These are phyloP conservation scores for Penicillium sp. DNA, from an alignment of 2,329 filamentous ascomycete species.

Conservation along the genomic window DNA sequence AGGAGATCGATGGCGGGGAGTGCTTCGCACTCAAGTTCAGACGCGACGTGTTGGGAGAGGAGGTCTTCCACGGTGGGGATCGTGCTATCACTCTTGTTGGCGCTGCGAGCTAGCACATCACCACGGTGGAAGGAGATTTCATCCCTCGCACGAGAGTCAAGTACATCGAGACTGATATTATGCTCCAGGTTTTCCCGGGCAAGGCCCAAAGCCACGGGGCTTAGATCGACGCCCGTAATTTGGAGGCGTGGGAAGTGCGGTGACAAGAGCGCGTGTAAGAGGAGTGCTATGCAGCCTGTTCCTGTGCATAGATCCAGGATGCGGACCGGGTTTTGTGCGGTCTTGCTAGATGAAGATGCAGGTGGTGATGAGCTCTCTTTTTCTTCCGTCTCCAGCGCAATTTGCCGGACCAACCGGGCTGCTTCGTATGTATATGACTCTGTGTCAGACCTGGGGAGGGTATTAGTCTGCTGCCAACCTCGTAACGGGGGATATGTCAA, in stretches of 20 bases:
- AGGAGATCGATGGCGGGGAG: constrained; percentile 62
- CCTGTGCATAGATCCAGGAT: constrained; percentile 89
- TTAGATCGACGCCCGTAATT: constrained; percentile 75
- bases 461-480: neutral
- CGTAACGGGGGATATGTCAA: too few species aligned
- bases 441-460: constrained; percentile 60
- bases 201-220: constrained; percentile 64
- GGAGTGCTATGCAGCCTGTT: constrained; percentile 83
- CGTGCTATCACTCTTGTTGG: neutral
- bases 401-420: constrained; percentile 46
- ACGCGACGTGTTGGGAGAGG: constrained; percentile 7
- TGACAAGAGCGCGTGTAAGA: constrained; percentile 66
- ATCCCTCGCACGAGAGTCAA: constrained; percentile 29
- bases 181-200: constrained; percentile 64
- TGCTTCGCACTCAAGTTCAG: neutral
- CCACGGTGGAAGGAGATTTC: constrained; percentile 52
- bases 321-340: constrained; percentile 46
- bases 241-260: constrained; percentile 46
- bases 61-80: constrained; percentile 18
- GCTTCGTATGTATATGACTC: constrained; percentile 67
- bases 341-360: neutral
- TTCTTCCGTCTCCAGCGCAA: constrained; percentile 2
- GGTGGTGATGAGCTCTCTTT: too few species aligned
- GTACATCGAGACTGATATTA: constrained; percentile 45
- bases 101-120: constrained; percentile 36